phyloP scores from a whole-genome alignment of 2,329 filamentous ascomycete species.

The Fusarium beomiforme region DNA sequence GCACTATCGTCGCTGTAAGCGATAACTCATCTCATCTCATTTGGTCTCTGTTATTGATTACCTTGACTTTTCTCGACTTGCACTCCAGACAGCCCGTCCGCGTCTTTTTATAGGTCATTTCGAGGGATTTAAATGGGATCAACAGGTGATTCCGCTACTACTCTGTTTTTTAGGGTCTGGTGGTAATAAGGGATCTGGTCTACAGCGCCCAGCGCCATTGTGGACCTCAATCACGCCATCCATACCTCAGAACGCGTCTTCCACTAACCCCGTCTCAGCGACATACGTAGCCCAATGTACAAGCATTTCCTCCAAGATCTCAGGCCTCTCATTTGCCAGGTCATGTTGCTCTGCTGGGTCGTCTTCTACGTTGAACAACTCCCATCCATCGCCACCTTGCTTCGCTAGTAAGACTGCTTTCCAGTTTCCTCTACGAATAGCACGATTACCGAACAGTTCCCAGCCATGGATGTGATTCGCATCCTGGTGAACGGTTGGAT shows the following conservation, averaged over 20 bases:
- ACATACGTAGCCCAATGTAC: slow-evolving; percentile 4
- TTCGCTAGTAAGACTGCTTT: slow-evolving; percentile 56
- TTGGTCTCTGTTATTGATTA: not conserved
- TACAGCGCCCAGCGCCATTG: not conserved
- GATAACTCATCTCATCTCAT: not conserved
- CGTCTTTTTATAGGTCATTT: not conserved
- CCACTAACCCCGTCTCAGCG: slow-evolving; percentile 5
- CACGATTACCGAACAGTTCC: slow-evolving; percentile 64
- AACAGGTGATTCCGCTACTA: not conserved
- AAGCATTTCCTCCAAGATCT: slow-evolving; percentile 12
- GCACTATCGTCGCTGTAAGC: not conserved
- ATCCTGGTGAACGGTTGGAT: slow-evolving; percentile 19
- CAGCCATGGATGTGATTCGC: slow-evolving; percentile 63
- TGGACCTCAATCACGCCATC: slow-evolving; percentile 2
- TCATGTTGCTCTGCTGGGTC: slow-evolving; percentile 10
- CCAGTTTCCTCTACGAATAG: slow-evolving; percentile 64
- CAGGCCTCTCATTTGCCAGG: not conserved
- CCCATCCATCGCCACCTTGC: not conserved
- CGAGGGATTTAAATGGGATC: not conserved
- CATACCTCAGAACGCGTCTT: not conserved
- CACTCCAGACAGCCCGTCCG: not conserved
- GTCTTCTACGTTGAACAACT: slow-evolving; percentile 11
- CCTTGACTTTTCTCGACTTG: slow-evolving; percentile 2
- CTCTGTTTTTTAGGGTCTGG: no score
- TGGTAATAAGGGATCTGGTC: not conserved